Base-by-base conservation (phyloP, 495 filamentous ascomycete genomes). In the Cudoniella acicularis region DNA sequence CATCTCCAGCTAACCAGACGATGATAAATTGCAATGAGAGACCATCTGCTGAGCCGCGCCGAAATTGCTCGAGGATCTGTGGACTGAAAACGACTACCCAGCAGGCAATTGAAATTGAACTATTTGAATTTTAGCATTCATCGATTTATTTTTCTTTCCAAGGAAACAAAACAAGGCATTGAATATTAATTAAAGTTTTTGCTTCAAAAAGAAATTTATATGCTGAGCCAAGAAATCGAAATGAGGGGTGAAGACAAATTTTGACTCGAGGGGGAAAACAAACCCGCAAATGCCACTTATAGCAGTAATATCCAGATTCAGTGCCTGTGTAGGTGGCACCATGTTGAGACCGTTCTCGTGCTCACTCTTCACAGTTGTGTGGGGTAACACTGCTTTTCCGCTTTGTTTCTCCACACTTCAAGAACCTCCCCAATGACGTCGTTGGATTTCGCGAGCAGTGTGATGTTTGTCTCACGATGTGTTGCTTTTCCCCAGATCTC, bases 71-170 rank as follows among this genome's bases (percentile, higher is more conserved):
- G 64, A 96, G 82, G 63, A 98, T 98, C 60, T 98, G 94, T 9
- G 94, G 94, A 0, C 92, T 92, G 77, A 96, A 98, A 40, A 98
- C 94, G 24, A 97, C 91, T 18, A 98, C 87, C 94, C 94, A 98
- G 68, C 92, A 96, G 46, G 92, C 91, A 65, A 98, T 96, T 22
- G 90, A 94, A 61, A 98, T 92, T 1, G 92, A 96, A 9, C 89
- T 92, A 60, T 24, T 1, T 36, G 36, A 17, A 43, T 45, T 49
- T 66, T 52, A 65, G 54, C 53, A 43, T 30, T 23, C n/a, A 20
- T 10, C 45, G n/a, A 41, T 9, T 41, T n/a, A 41, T 9, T n/a
- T 9, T 41, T 9, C 9, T 9, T n/a, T 41, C 36, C 36, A 41
- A n/a, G 30, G 11, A 16, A 30, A 57, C 25, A 49, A 61, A 21